These are phyloP conservation scores for Colletotrichum musae DNA, from an alignment of 2,329 filamentous ascomycete genomes.

Conservation along the genomic window DNA sequence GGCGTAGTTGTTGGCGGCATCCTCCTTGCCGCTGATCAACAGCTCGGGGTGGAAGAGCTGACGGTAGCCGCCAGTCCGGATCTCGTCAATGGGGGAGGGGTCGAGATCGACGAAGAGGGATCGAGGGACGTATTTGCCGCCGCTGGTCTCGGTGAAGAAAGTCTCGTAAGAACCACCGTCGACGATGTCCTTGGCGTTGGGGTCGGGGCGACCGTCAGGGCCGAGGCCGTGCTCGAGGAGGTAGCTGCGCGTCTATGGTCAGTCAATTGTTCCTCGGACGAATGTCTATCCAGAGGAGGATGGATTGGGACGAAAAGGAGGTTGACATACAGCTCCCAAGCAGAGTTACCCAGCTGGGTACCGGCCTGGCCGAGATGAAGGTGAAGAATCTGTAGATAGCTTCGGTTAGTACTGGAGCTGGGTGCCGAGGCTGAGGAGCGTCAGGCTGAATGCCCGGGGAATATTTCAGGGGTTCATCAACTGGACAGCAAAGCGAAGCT, in stretches of 20 bases:
- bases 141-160: constrained; percentile 81
- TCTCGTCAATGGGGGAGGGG: constrained; percentile 81
- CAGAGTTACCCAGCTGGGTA: constrained; percentile 81
- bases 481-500: constrained; percentile 17
- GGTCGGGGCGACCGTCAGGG: constrained; percentile 74
- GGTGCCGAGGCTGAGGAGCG: constrained; percentile 19
- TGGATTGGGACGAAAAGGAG: constrained; percentile 8
- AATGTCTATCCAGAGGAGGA: constrained; percentile 40
- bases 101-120: constrained; percentile 82
- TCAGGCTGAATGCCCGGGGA: constrained; percentile 1
- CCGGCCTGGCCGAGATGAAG: constrained; percentile 78
- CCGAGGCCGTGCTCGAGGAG: constrained; percentile 81
- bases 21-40: constrained; percentile 81
- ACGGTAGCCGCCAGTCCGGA: constrained; percentile 77
- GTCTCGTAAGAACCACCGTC: constrained; percentile 79
- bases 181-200: constrained; percentile 70
- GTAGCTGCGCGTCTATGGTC: constrained; percentile 64
- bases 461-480: constrained; percentile 34
- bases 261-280: constrained; percentile 25
- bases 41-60: constrained; percentile 81
- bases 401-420: constrained; percentile 22
- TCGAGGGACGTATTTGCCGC: constrained; percentile 80
- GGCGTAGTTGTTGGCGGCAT: constrained; percentile 84
- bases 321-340: constrained; percentile 79
- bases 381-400: constrained; percentile 68